These are phyloP conservation scores for Colletotrichum magnum DNA, from an alignment of 2,329 filamentous ascomycete species.

Conservation along the genomic window DNA sequence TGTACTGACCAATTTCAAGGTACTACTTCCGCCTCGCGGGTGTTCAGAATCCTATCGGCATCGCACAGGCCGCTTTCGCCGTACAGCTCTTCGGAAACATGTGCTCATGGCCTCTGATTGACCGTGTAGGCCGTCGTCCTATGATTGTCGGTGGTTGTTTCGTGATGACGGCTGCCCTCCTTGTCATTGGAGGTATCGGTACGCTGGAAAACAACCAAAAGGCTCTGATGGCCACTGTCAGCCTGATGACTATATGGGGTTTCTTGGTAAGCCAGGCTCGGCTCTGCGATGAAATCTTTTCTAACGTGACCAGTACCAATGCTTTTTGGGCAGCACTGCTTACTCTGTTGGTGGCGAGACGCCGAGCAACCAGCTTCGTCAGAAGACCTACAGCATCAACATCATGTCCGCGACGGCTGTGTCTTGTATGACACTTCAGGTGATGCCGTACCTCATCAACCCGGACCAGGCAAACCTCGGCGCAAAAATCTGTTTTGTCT, in stretches of 20 bases:
- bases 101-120: conserved; percentile 48
- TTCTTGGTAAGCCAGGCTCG: conserved; percentile 33
- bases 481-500: conserved; percentile 51
- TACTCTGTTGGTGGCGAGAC: conserved; percentile 51
- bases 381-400: conserved; percentile 52
- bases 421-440: conserved; percentile 47
- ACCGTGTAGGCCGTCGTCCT: conserved; percentile 48
- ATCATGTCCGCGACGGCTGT: conserved; percentile 48
- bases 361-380: conserved; percentile 56
- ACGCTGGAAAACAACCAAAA: conserved; percentile 43
- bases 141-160: conserved; percentile 47
- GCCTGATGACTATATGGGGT: conserved; percentile 47
- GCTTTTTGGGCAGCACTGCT: conserved; percentile 41
- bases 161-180: conserved; percentile 46
- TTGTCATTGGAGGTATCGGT: conserved; percentile 50
- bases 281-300: neutral
- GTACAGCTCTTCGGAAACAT: conserved; percentile 50
- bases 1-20: conserved; percentile 46
- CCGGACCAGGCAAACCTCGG: conserved; percentile 50
- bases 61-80: conserved; percentile 48
- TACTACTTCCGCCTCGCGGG: conserved; percentile 49
- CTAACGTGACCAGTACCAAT: conserved; percentile 5
- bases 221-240: conserved; percentile 44
- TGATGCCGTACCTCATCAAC: conserved; percentile 50
- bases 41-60: conserved; percentile 46